Conservation (phyloP, 768 basidiomycete species). For the Mycena vulgaris region DNA sequence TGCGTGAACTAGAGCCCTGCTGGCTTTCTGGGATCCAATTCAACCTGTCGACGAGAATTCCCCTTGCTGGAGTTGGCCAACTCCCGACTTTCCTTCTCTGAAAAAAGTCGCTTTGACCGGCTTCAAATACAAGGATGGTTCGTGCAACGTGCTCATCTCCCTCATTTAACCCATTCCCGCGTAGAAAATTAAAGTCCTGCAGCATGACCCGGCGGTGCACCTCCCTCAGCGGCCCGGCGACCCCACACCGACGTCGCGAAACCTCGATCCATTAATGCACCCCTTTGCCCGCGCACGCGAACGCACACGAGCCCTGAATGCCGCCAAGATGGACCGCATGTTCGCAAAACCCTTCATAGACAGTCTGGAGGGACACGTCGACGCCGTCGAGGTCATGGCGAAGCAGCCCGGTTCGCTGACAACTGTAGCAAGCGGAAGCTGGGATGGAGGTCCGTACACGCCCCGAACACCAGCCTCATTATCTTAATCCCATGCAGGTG, state of each 20-base stretch:
- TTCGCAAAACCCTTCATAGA: constrained; percentile 98
- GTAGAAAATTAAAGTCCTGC: constrained; percentile 90
- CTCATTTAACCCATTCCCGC: constrained; percentile 36
- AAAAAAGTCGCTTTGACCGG: constrained; percentile 23
- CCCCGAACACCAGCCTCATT: background rate
- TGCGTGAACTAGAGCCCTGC: too few species aligned
- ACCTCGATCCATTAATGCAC: constrained; percentile 95
- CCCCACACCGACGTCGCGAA: constrained; percentile 90
- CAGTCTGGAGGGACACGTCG: constrained; percentile 91
- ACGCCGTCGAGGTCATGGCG: constrained; percentile 91
- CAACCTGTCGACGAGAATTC: too few species aligned
- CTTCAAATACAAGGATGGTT: constrained; percentile 24
- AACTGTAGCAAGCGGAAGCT: constrained; percentile 91
- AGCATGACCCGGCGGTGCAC: constrained; percentile 85
- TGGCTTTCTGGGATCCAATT: too few species aligned
- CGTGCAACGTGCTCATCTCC: background rate
- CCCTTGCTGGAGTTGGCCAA: too few species aligned
- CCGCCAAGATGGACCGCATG: constrained; percentile 96
- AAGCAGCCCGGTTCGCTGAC: constrained; percentile 82
- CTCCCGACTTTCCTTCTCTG: background rate
- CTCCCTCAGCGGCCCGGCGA: constrained; percentile 84
- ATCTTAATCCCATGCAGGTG: constrained; percentile 61
- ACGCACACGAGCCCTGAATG: constrained; percentile 93
- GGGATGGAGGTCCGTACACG: constrained; percentile 88
- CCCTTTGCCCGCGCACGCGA: constrained; percentile 95